Conservation (phyloP, 2,329 filamentous ascomycete species). For the Penicillium sp. region DNA sequence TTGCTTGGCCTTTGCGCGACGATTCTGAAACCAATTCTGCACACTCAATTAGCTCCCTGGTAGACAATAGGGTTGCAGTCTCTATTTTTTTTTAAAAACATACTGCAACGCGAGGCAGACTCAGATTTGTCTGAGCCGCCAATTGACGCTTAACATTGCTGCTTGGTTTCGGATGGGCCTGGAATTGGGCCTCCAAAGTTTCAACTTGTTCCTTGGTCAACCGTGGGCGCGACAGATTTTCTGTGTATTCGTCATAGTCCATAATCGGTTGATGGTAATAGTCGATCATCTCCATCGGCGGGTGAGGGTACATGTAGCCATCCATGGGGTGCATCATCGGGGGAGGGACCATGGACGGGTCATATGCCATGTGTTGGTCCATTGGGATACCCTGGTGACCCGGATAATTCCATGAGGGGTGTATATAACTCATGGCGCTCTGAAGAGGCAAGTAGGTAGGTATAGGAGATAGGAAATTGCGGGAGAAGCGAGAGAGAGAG, state of each 20-base stretch:
- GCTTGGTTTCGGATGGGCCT: slow-evolving; percentile 51
- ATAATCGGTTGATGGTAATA: slow-evolving; percentile 42
- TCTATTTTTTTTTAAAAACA: slow-evolving; percentile 22
- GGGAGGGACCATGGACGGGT: slow-evolving; percentile 37
- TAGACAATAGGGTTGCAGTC: neutral
- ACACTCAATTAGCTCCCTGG: slow-evolving; percentile 7
- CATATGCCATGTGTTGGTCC: slow-evolving; percentile 38
- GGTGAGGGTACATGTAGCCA: slow-evolving; percentile 38
- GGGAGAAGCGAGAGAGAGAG: neutral
- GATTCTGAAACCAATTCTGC: slow-evolving; percentile 55
- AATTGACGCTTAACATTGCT: slow-evolving; percentile 51
- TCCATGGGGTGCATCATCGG: slow-evolving; percentile 41
- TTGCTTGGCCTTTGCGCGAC: slow-evolving; percentile 53
- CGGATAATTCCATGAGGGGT: slow-evolving; percentile 38
- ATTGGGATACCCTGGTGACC: slow-evolving; percentile 37
- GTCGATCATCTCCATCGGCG: slow-evolving; percentile 44
- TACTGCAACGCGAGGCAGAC: slow-evolving; percentile 50
- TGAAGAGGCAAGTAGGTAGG: neutral
- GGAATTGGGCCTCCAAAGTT: slow-evolving; percentile 50
- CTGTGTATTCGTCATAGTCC: slow-evolving; percentile 49
- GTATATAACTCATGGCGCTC: slow-evolving; percentile 40
- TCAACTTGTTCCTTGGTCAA: slow-evolving; percentile 54
- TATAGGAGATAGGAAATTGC: slow-evolving; percentile 6
- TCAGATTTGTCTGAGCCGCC: slow-evolving; percentile 49
- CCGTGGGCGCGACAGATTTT: slow-evolving; percentile 49